phyloP scores from a whole-genome alignment of 2,329 filamentous ascomycete genomes.

The Talaromyces amestolkiae region DNA sequence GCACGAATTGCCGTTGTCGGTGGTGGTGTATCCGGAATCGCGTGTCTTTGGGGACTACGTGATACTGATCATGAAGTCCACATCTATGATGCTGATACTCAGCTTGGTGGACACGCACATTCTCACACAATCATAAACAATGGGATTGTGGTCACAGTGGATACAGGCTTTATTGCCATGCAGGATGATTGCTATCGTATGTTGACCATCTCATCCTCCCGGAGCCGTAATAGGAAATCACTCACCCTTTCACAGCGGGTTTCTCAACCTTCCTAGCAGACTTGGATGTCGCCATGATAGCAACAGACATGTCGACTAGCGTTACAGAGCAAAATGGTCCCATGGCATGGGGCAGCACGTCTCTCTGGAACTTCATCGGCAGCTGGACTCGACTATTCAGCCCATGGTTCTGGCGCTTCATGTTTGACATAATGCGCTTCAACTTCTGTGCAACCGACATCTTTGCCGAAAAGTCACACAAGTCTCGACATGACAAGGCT shows the following conservation, averaged over 20 bases:
- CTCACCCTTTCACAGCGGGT: neutral
- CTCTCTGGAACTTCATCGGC: slow-evolving; percentile 4
- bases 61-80: neutral
- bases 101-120: slow-evolving; percentile 11
- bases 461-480: neutral
- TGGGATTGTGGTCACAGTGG: neutral
- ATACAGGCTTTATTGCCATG: slow-evolving; percentile 11
- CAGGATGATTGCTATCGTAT: slow-evolving; percentile 9
- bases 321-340: neutral
- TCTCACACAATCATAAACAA: neutral
- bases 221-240: too few species aligned
- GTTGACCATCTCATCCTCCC: neutral
- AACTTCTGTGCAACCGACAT: slow-evolving; percentile 11
- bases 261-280: slow-evolving; percentile 6
- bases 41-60: slow-evolving; percentile 6
- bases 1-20: slow-evolving; percentile 14
- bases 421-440: slow-evolving; percentile 14
- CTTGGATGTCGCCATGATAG: neutral
- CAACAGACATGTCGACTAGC: slow-evolving; percentile 10
- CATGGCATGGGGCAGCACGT: slow-evolving; percentile 11
- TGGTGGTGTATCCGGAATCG: slow-evolving; percentile 8
- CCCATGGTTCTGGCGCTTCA: slow-evolving; percentile 15
- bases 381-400: neutral
- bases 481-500: neutral
- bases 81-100: slow-evolving; percentile 6